Base-by-base conservation (phyloP, 305 asterid genomes). In the Rubia balearica region DNA sequence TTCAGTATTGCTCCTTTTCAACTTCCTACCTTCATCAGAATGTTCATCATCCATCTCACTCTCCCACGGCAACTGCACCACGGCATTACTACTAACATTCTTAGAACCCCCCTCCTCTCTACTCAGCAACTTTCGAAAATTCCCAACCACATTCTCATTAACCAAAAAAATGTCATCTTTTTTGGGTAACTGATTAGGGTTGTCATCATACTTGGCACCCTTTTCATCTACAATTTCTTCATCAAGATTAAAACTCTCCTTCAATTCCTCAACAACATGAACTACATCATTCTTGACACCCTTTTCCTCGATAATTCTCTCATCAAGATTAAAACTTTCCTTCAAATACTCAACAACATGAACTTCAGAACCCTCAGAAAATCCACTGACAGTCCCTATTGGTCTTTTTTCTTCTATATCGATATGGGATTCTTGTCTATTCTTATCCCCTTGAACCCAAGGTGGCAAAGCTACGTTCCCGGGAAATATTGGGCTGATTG, bases 381-480 rank as follows among this genome's bases (percentile, higher is more conserved):
- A 49, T 57, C 68, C 73, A 73, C 43, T 75, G 75, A 66, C 5
- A 22, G 9, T 79, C 55, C 53, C 77, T 61, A 61, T 71, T 65
- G 68, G 51, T 67, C 63, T 71, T 70, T 30, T 60, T 71, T 53
- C 71, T 68, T 77, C 83, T 48, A 80, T 61, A 73, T 21, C 75
- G 55, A 76, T 49, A 60, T 61, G 75, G 45, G 82, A 63, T 21
- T 61, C 61, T 21, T 69, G 74, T 65, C 78, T 77, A 41, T 81
- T 76, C 64, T 73, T 71, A n/a, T 76, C 77, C 56, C 92, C 94
- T 71, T 83, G 96, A 77, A 59, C 81, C 98, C 95, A 87, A 72
- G 97, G 95, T 76, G 98, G 90, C 53, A 81, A 80, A 76, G 22
- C 70, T 17, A 81, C 76, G 71, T 71, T 86, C 43, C 51, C 73